A percentile compares a stretch with the other conserved stretches of the same genome.
phyloP scores from a whole-genome alignment of 108 stramenopile genomes.

The Nitzschia putrida region DNA sequence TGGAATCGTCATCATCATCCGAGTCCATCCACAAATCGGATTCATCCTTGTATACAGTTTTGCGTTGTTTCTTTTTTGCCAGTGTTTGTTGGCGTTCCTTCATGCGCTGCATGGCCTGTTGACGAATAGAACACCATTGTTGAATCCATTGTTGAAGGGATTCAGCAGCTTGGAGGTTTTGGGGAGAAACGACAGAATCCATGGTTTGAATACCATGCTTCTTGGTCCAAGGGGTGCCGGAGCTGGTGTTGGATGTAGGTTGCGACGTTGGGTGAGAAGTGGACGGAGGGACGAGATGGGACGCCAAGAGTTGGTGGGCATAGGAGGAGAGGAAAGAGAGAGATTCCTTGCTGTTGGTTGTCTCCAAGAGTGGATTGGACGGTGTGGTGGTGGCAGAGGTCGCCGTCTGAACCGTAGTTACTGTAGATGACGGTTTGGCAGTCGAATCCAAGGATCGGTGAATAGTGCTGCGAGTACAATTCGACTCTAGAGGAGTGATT shows the following conservation, averaged over 20 bases:
- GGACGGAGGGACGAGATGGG: slow-evolving; percentile 6
- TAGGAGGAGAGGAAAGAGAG: slow-evolving; percentile 17
- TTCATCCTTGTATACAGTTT: slow-evolving; percentile 48
- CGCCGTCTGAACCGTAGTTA: too few species aligned
- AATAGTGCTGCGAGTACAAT: neutral
- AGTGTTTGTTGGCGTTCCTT: slow-evolving; percentile 45
- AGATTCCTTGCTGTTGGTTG: neutral
- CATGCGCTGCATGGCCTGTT: slow-evolving; percentile 44
- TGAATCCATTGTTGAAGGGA: slow-evolving; percentile 51
- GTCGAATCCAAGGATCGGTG: neutral
- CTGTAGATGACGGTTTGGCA: slow-evolving; percentile 1
- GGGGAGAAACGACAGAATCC: slow-evolving; percentile 9
- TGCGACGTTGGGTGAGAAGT: neutral
- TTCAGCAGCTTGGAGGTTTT: slow-evolving; percentile 33
- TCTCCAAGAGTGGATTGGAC: neutral
- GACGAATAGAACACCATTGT: slow-evolving; percentile 65
- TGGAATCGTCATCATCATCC: slow-evolving; percentile 34
- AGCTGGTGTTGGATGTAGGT: neutral
- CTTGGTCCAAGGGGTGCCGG: slow-evolving; percentile 41
- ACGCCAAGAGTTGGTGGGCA: neutral
- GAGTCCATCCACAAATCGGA: slow-evolving; percentile 25
- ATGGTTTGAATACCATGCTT: slow-evolving; percentile 38
- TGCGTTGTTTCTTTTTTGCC: slow-evolving; percentile 21
- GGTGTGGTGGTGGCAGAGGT: neutral
- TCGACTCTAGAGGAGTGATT: neutral